Percentiles rank a stretch among this genome's conserved stretches.
Conservation (phyloP, 163 green algal species). For the Botryococcus braunii region DNA sequence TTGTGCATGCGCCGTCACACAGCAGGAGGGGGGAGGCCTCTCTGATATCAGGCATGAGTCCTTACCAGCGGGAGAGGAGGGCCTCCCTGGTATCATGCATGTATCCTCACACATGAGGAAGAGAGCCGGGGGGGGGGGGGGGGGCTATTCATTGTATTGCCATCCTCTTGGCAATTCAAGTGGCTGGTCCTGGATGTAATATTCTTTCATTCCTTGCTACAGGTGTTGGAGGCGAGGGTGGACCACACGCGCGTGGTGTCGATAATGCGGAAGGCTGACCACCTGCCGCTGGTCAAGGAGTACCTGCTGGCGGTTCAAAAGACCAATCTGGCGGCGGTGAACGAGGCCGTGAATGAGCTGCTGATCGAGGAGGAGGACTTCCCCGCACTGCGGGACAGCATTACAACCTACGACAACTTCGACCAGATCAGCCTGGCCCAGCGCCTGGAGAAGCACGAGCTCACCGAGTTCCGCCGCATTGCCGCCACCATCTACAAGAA, state of each 20-base stretch:
- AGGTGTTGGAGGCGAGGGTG: constrained; percentile 77
- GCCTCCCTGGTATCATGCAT: too few species aligned
- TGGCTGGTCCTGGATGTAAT: too few species aligned
- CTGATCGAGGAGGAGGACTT: constrained; percentile 98
- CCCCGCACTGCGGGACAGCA: constrained; percentile 69
- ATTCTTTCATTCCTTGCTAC: too few species aligned
- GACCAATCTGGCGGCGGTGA: constrained; percentile 73
- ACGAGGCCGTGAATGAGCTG: constrained; percentile 95
- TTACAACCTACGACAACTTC: constrained; percentile 93
- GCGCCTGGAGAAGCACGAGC: constrained; percentile 87
- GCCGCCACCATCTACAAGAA: constrained; percentile 89
- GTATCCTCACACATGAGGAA: too few species aligned
- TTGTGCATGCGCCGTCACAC: too few species aligned
- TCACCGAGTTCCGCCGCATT: constrained; percentile 93
- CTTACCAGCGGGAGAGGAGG: too few species aligned
- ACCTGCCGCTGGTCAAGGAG: constrained; percentile 90
- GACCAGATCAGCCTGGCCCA: constrained; percentile 44
- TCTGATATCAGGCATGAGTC: too few species aligned
- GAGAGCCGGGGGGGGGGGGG: too few species aligned
- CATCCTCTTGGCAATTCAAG: too few species aligned
- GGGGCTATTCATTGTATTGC: too few species aligned
- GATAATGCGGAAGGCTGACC: constrained; percentile 76
- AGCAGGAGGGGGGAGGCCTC: too few species aligned
- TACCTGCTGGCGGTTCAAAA: constrained; percentile 55
- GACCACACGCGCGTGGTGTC: constrained; percentile 90